Evolutionary conservation across 306 rosid species (phyloP), one percentile per base, ranked within the genome.

Genomic region (Hippophae gyantsensis): DNA sequence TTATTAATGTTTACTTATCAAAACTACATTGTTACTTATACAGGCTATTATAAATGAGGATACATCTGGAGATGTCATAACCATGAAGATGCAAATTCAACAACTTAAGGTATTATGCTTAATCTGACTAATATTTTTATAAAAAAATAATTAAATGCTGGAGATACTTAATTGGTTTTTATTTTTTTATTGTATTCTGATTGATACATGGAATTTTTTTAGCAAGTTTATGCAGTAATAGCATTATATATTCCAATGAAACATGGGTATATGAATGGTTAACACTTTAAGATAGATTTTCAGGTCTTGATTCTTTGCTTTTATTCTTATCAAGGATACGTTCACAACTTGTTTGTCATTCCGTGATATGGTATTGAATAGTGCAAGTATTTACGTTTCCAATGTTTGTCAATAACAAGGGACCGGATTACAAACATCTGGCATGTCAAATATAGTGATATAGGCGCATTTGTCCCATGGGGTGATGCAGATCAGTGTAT

Each of bases 11-110:
- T 54, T 42, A 43, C 65, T 44, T 60, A 52, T 45, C 6, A 25
- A 47, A 52, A 14, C 48, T 58, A 47, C 42, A 72, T 8, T 61
- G 49, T 13, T 43, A 44, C 54, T 60, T 76, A 25, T 64, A 44
- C 72, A 92, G 99, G 99, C 99, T 60, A 86, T 92, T 71, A 89
- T 92, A 64, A 92, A 92, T 49, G 99, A 92, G 77, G 99, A 92
- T 58, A 79, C 96, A 18, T 85, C 95, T 9, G 99, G 99, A 68
- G 96, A 92, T 82, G 95, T 92, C 64, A 82, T 92, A 75, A 73
- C 96, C 73, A 85, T 92, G 98, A 85, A 85, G 79, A 40, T 92
- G 52, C 98, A 92, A 79, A 92, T 92, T 78, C 98, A 92, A 63
- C 96, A 92, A 64, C 89, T 92, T 43, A 92, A 87, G 98, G 98